These are phyloP conservation scores for Scutellaria galericulata DNA, from an alignment of 257 asterid genomes.

Conservation along the genomic window DNA sequence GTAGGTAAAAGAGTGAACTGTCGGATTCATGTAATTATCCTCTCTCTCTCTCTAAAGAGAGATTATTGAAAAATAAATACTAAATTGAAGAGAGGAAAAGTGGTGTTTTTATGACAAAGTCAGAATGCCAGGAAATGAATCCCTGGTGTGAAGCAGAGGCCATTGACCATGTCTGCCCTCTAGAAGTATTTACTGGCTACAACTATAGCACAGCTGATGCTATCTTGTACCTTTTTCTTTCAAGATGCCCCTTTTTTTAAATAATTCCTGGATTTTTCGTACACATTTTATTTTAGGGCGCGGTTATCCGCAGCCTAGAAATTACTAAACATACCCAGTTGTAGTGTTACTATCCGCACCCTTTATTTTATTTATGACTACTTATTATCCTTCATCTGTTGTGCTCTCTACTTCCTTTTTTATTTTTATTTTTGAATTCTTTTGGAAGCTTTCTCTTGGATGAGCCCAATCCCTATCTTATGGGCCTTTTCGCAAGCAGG, in stretches of 20 bases:
- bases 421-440: too few species aligned
- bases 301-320: too few species aligned
- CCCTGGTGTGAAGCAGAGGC: conserved; percentile 36
- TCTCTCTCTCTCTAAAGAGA: too few species aligned
- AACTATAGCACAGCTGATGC: conserved; percentile 35
- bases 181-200: conserved; percentile 36
- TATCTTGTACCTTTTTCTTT: conserved; percentile 31
- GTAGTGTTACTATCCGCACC: too few species aligned
- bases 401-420: neutral
- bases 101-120: conserved; percentile 33
- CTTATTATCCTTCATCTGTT: too few species aligned
- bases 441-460: too few species aligned
- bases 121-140: conserved; percentile 40
- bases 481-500: too few species aligned
- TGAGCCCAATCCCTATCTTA: too few species aligned
- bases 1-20: conserved; percentile 37
- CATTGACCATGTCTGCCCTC: conserved; percentile 41
- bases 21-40: conserved; percentile 25
- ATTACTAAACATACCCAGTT: too few species aligned
- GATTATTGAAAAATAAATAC: neutral
- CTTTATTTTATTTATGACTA: neutral
- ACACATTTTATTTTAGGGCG: too few species aligned
- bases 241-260: neutral
- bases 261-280: conserved; percentile 20
- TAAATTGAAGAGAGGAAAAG: neutral